Base-by-base conservation (phyloP, 257 asterid species). In the Perilla frutescens region DNA sequence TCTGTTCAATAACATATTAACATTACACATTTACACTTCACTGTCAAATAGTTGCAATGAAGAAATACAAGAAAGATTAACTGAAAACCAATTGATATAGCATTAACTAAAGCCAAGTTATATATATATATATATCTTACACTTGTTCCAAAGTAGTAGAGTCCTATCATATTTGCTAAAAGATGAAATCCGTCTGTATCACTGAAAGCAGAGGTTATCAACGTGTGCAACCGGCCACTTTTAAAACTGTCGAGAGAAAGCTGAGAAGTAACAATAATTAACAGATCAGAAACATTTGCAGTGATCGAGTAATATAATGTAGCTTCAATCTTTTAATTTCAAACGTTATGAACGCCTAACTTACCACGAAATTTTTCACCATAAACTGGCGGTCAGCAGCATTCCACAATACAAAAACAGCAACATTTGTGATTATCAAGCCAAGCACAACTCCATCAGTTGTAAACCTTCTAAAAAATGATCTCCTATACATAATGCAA, bases 201-300 rank as follows among this genome's bases (percentile, higher is more conserved):
- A 78, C 99, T 94, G 86, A 94, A 91, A 0, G 99, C 99, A 31
- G 82, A 80, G 47, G 99, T 91, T 75, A 94, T 68, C 79, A 91
- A 56, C 4, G 99, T 91, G 87, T 94, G 97, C 62, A 90, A n/a
- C 72, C 91, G 90, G 63, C 97, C 97, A 70, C 95, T 88, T 71
- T 69, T 81, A 77, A 94, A 76, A 81, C 88, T 87, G 83, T 88
- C 93, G 2, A 94, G 76, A 3, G 99, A 94, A 74, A 94, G 83
- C 97, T 94, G 90, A 45, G 64, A 44, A 76, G 62, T 73, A 82
- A 74, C 3, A 70, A 60, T 10, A 65, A n/a, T n/a, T n/a, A 69
- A 61, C 8, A 43, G 37, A 57, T 20, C 26, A 45, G 11, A 67
- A 72, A 54, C 14, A 54, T 53, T 74, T 66, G 68, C 1, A 14